Base-by-base conservation (phyloP, 2,329 filamentous ascomycete species). In the Phialophora tarda region DNA sequence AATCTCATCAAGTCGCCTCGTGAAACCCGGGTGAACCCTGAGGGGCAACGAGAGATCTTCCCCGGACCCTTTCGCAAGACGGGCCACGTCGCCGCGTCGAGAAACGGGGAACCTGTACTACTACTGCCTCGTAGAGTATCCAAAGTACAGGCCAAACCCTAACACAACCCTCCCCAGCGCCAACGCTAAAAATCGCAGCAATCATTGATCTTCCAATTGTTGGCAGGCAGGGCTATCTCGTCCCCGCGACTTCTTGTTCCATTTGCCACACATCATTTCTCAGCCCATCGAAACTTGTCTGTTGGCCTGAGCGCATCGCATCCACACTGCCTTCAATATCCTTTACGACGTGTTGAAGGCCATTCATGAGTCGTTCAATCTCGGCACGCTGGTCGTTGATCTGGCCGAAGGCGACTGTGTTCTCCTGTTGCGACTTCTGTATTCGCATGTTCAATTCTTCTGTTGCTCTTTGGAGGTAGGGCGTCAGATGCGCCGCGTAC, bases 401-500 rank as follows among this genome's bases (percentile, higher is more conserved):
- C 10, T 79, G 81, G 58, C 81, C 79, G 47, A 84, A 77, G 5
- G 88, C 76, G 62, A 81, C 78, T n/a, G 76, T 77, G 71, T 89
- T 89, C 63, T 85, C 78, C 17, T 77, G 71, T 70, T 86, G 82
- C 3, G 84, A 81, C 24, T 75, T 75, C 59, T 82, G 77, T 41
- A 89, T 77, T 64, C 82, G 81, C n/a, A 74, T 69, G 61, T 82
- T 79, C 66, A 89, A 77, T 2, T 81, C 75, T n/a, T 76, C 74
- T 24, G 83, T 80, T 57, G 83, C 82, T 69, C 82, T 78, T 51
- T 81, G 77, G 58, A 89, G 77, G 65, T 85, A 85, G 0, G 86
- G 85, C 58, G 81, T 80, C 3, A 89, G 76, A 74, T 88, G 85
- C n/a, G 86, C 85, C 21, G 82, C 78, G 67, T 86, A 85, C 11